Evolutionary conservation across 1,284 basidiomycete genomes (phyloP), one percentile per base, ranked within the genome.

Genomic region (Trichosporon inkin): DNA sequence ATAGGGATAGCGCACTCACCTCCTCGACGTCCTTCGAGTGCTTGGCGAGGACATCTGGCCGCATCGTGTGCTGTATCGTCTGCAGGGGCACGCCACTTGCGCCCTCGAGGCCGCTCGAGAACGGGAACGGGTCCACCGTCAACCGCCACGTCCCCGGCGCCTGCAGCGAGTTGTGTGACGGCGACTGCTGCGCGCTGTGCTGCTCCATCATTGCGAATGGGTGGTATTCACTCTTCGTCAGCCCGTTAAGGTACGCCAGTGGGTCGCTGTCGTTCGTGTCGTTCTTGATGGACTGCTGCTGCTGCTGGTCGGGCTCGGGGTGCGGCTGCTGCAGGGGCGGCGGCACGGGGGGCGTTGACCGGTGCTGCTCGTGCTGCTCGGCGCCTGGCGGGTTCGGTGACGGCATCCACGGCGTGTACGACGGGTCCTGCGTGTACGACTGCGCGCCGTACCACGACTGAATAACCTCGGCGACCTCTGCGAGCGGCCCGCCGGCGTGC

Each of bases 31-130:
- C 44, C 44, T 49, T 49, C 3, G 44, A 22, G n/a, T 49, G 44
- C 44, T 49, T 49, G 3, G 44, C 44, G 3, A 49, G 22, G 14
- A 49, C 44, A 14, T 49, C 44, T 32, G 44, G 44, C 22, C 44
- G 44, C 44, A 49, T 49, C 22, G 10, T 32, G 14, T 49, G 36
- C 36, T 38, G 35, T 14, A 10, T 22, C n/a, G 53, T 40, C 44
- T 49, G 44, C 14, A 64, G 47, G 1, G 58, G 63, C 1, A 64
- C 56, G 10, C 55, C 56, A 1, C 55, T 55, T 40, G 62, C 62
- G n/a, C 63, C 63, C 28, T 64, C 63, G 19, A 64, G 56, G 3
- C 63, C 63, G 10, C 49, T 60, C 5, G 47, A 32, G 63, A 64
- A 64, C 10, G 60, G 56, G 40, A 47, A 36, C 3, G 63, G 58